Percentiles rank a stretch among this genome's conserved stretches.
Conservation (phyloP, 2,329 filamentous ascomycete species). For the Xylaria sp. region DNA sequence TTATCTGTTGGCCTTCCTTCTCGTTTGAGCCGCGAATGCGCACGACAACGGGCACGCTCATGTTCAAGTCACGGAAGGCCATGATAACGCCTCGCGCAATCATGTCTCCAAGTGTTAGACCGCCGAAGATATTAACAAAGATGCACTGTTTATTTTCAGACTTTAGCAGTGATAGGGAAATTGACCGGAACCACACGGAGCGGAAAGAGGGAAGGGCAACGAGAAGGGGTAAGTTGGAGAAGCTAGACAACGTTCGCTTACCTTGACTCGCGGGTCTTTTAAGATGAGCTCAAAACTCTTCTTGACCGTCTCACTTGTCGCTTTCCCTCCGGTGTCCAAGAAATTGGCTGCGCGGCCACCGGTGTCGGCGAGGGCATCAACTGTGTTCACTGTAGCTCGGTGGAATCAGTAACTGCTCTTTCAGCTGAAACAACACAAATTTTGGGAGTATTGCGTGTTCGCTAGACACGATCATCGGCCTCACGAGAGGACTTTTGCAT, state of each 20-base stretch:
- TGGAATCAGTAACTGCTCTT: background rate
- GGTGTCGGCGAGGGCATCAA: conserved; percentile 77
- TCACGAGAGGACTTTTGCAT: background rate
- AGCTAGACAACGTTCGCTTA: conserved; percentile 54
- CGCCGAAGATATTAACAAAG: conserved; percentile 68
- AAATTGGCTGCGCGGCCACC: conserved; percentile 83
- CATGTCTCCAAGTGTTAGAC: conserved; percentile 80
- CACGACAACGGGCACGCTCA: conserved; percentile 80
- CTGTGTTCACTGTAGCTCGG: conserved; percentile 74
- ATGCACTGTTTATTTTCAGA: conserved; percentile 50
- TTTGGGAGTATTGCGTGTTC: background rate
- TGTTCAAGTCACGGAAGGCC: conserved; percentile 75
- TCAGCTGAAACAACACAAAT: background rate
- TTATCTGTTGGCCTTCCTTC: conserved; percentile 74
- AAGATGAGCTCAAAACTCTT: conserved; percentile 80
- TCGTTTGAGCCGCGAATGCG: conserved; percentile 81
- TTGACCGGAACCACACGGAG: background rate
- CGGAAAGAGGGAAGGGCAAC: background rate
- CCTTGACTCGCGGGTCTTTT: conserved; percentile 75
- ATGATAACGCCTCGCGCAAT: conserved; percentile 80
- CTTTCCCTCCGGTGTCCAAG: conserved; percentile 89
- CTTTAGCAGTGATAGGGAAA: background rate
- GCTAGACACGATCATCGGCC: background rate
- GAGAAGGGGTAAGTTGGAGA: background rate
- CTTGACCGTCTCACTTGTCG: conserved; percentile 83